Percentiles rank a stretch among this genome's conserved stretches.
Evolutionary conservation across 495 filamentous ascomycete species (phyloP).

Genomic region (Cercophora scortea): DNA sequence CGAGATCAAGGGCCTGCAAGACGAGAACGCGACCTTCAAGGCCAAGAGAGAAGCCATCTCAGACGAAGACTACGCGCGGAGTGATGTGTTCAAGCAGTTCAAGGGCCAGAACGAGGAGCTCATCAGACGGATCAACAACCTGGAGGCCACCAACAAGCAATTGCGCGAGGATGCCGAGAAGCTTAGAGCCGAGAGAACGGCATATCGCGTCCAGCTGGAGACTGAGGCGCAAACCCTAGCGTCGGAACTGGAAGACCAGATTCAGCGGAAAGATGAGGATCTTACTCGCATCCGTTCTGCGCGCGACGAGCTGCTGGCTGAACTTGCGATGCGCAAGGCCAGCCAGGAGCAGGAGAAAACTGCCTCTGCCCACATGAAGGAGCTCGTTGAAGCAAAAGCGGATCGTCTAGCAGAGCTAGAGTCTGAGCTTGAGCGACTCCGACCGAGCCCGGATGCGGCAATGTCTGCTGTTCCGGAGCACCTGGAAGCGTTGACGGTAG

Average conservation of each 20-base stretch:
- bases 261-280: slow-evolving; percentile 75
- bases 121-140: slow-evolving; percentile 80
- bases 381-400: slow-evolving; percentile 67
- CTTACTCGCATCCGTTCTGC: slow-evolving; percentile 73
- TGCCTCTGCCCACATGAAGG: slow-evolving; percentile 61
- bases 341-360: slow-evolving; percentile 67
- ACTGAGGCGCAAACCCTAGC: slow-evolving; percentile 62
- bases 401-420: slow-evolving; percentile 73
- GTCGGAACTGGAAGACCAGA: slow-evolving; percentile 69
- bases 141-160: slow-evolving; percentile 82
- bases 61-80: slow-evolving; percentile 89
- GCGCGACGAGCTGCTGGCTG: slow-evolving; percentile 77
- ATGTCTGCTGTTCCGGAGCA: slow-evolving; percentile 38
- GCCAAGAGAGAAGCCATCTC: slow-evolving; percentile 54
- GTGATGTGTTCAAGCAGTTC: slow-evolving; percentile 85
- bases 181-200: slow-evolving; percentile 72
- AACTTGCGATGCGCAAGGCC: slow-evolving; percentile 70
- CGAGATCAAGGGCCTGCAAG: slow-evolving; percentile 72
- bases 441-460: slow-evolving; percentile 36
- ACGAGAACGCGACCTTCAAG: slow-evolving; percentile 64
- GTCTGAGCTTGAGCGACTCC: slow-evolving; percentile 67
- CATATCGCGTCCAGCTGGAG: slow-evolving; percentile 71
- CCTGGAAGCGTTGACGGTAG: slow-evolving; percentile 46
- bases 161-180: slow-evolving; percentile 80
- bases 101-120: slow-evolving; percentile 88